Base-by-base conservation (phyloP, 805 yeast genomes). In the Candida incommunis region DNA sequence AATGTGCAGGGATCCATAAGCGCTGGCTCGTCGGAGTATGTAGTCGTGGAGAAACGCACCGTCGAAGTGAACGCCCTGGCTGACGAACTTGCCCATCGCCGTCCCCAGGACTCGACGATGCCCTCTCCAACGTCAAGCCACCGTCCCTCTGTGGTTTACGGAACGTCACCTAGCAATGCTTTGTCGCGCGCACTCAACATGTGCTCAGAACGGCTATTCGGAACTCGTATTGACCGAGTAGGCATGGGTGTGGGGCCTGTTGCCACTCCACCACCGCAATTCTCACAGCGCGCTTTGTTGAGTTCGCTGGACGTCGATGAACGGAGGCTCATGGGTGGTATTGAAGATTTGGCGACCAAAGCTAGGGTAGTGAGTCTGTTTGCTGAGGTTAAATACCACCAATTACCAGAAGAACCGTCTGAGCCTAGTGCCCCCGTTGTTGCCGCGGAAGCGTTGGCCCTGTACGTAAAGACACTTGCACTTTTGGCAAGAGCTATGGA, bases 11-110 rank as follows among this genome's bases (percentile, higher is more conserved):
- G 37, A 9, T 31, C 37, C 5, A 13, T 31, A 4, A 31, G 37
- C 20, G 37, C 37, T 31, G 37, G 37, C 7, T 31, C 37, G n/a
- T 31, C 37, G 5, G 96, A 87, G 56, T 90, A 90, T 54, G 97
- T 90, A 26, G 94, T 90, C 34, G 88, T 90, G 23, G 97, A 90
- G 60, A 92, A 90, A 60, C 74, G 94, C 43, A 85, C 92, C 0
- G 96, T 90, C 2, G 97, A 92, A 59, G 94, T 90, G 5, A 90
- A 90, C 65, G 90, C 95, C 2, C 69, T 92, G 46, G 98, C 98
- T 2, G 97, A 90, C 61, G 96, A 88, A 59, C 66, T 90, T 43
- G 88, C 85, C 15, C 62, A 47, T 41, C 56, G 59, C 31, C 26
- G 31, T 20, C 43, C 50, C 13, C 47, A 29, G 23, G 15, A 16